Percentiles rank a stretch among this genome's conserved stretches.
Evolutionary conservation across 768 basidiomycete genomes (phyloP).

Genomic region (Pulveroboletus sp.): DNA sequence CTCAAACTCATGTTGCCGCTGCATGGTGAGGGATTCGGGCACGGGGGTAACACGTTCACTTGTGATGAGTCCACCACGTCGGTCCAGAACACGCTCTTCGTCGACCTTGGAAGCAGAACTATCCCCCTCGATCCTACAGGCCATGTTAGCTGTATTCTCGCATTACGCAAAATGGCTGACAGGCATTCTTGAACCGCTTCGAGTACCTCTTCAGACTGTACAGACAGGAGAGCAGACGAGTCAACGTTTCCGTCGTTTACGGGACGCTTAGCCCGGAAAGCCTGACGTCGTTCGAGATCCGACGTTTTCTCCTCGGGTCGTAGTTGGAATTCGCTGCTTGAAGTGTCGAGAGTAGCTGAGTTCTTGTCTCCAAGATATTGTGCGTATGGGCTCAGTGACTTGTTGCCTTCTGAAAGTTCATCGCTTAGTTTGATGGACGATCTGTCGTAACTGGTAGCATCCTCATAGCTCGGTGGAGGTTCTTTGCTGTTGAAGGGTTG

Average conservation of each 20-base stretch:
- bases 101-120: neutral
- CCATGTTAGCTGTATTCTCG: neutral
- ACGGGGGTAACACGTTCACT: neutral
- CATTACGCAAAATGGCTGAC: neutral
- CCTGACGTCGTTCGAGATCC: neutral
- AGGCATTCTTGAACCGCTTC: neutral
- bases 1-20: neutral
- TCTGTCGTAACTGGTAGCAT: neutral
- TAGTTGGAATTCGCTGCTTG: neutral
- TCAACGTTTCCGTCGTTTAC: neutral
- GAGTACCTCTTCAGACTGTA: neutral
- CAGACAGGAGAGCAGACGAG: neutral
- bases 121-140: neutral
- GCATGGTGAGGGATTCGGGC: neutral
- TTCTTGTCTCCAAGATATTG: neutral
- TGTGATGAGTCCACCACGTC: neutral
- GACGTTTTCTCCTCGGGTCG: neutral
- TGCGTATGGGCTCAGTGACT: neutral
- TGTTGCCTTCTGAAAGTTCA: neutral
- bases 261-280: neutral
- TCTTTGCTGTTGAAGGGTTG: neutral
- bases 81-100: neutral
- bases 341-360: neutral
- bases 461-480: constrained; percentile 18
- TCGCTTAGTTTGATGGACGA: neutral